phyloP scores from a whole-genome alignment of 1,284 basidiomycete species.

The Tremellales sp. region DNA sequence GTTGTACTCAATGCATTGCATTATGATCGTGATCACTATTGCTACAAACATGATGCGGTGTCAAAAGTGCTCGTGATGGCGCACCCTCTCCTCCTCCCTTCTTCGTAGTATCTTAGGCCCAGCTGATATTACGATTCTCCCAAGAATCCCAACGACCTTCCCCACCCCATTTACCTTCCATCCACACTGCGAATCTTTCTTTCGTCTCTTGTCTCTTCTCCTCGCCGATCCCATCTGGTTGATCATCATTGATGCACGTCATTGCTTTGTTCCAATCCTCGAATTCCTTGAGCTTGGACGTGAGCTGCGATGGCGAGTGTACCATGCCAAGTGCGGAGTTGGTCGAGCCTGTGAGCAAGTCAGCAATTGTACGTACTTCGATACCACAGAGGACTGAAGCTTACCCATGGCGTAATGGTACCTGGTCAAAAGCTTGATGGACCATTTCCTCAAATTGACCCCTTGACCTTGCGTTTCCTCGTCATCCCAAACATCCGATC shows the following conservation, averaged over 20 bases:
- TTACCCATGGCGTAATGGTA: constrained; percentile 37
- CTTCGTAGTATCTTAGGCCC: too few relatives aligned
- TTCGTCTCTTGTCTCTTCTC: neutral
- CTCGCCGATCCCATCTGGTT: constrained; percentile 17
- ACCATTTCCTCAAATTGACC: constrained; percentile 31
- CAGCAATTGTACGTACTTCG: neutral
- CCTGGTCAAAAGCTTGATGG: constrained; percentile 39
- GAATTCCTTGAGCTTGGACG: neutral
- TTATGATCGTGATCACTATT: too few relatives aligned
- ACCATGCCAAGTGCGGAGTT: neutral
- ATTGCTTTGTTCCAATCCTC: constrained; percentile 10
- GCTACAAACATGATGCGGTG: too few relatives aligned
- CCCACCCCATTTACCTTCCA: constrained; percentile 21
- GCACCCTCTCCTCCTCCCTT: too few relatives aligned
- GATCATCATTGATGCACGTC: constrained; percentile 41
- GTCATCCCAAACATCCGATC: constrained; percentile 34
- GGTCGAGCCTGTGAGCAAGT: neutral
- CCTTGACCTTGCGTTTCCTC: constrained; percentile 8
- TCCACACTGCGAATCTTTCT: constrained; percentile 17
- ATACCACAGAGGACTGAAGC: constrained; percentile 4
- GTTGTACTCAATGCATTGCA: too few relatives aligned
- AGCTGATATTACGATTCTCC: constrained; percentile 13
- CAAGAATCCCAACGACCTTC: constrained; percentile 11
- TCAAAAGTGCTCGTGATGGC: too few relatives aligned
- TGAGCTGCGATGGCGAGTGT: neutral